A percentile compares a stretch with the other conserved stretches of the same genome.
Conservation (phyloP, 192 early-diverging fungal species). For the Cetraspora pellucida region DNA sequence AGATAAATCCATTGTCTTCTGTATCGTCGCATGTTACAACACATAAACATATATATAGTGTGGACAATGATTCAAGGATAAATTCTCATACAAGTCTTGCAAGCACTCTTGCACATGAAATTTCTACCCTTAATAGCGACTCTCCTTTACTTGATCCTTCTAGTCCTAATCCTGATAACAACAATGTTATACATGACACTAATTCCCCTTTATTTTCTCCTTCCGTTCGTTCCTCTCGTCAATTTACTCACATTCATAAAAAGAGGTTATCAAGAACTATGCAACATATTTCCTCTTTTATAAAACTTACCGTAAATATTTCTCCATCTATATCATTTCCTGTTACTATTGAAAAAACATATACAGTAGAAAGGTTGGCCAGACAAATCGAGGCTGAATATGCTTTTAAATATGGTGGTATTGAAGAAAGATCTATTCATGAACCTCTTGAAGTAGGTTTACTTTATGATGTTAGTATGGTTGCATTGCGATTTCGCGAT, state of each 20-base stretch:
- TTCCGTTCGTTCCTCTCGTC: slow-evolving; percentile 20
- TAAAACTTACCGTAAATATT: slow-evolving; percentile 49
- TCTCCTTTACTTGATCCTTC: background rate
- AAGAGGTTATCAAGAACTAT: slow-evolving; percentile 30
- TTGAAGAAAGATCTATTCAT: slow-evolving; percentile 31
- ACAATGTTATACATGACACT: background rate
- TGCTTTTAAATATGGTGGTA: slow-evolving; percentile 44
- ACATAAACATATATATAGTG: slow-evolving; percentile 14
- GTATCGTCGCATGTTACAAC: background rate
- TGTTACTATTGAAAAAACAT: slow-evolving; percentile 54
- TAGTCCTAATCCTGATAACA: background rate
- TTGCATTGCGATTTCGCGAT: slow-evolving; percentile 52
- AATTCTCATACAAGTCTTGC: too few species aligned
- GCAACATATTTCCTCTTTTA: slow-evolving; percentile 39
- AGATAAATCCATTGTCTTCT: background rate
- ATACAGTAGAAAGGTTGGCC: slow-evolving; percentile 66
- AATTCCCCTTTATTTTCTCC: background rate
- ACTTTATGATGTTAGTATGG: slow-evolving; percentile 31
- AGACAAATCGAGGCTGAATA: slow-evolving; percentile 73
- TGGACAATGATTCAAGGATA: background rate
- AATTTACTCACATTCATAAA: slow-evolving; percentile 26
- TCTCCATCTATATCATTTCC: slow-evolving; percentile 44
- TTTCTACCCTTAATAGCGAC: background rate
- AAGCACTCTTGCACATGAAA: too few species aligned
- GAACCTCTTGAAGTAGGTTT: slow-evolving; percentile 34